Evolutionary conservation across 2,329 filamentous ascomycete species (phyloP).

Genomic region (Pestalotiopsis sp.): DNA sequence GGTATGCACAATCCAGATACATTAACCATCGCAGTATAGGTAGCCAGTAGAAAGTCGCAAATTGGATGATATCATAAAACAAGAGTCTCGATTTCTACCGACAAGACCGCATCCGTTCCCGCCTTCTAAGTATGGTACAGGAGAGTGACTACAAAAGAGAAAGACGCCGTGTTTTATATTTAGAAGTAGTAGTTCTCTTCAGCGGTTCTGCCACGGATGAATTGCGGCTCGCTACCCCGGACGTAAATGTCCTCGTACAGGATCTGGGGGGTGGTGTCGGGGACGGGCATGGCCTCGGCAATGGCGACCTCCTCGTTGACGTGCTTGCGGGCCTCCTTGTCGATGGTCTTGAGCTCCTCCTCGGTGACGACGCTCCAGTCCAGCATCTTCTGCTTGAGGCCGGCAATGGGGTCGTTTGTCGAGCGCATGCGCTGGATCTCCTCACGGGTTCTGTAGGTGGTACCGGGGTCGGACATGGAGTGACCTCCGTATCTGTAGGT

Average conservation of each 20-base stretch:
- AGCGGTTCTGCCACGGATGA: constrained; percentile 81
- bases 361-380: constrained; percentile 92
- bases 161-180: constrained; percentile 31
- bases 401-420: constrained; percentile 97
- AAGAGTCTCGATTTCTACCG: constrained; percentile 10
- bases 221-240: constrained; percentile 81
- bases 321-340: constrained; percentile 86
- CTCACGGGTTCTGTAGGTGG: constrained; percentile 98
- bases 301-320: constrained; percentile 89
- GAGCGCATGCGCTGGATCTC: constrained; percentile 99
- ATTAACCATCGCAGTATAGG: not conserved
- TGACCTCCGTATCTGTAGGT: constrained; percentile 99
- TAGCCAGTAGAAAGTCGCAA: not conserved
- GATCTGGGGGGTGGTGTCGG: constrained; percentile 78
- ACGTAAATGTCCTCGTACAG: constrained; percentile 98
- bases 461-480: constrained; percentile 99
- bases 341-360: constrained; percentile 93
- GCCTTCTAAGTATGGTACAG: constrained; percentile 18
- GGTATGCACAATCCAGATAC: not conserved
- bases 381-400: constrained; percentile 95
- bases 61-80: constrained; percentile 7
- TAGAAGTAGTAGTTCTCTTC: constrained; percentile 96
- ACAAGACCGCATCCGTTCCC: constrained; percentile 14
- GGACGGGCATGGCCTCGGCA: constrained; percentile 84
- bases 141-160: constrained; percentile 13